These are phyloP conservation scores for Pseudovirgaria hyperparasitica DNA, from an alignment of 2,329 filamentous ascomycete genomes.

Conservation along the genomic window DNA sequence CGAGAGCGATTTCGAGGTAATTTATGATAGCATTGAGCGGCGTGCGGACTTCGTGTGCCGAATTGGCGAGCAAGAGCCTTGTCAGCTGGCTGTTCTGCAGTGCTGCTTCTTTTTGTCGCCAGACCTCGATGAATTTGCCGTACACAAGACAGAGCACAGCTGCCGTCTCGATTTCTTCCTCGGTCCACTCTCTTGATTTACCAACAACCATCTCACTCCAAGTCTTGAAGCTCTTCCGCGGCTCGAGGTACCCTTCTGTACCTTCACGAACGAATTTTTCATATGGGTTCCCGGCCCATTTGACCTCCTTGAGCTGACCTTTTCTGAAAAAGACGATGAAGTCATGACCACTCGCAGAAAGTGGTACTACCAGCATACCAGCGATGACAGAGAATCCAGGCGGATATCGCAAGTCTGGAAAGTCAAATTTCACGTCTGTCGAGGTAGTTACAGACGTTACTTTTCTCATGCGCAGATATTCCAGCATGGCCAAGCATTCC, in stretches of 20 bases:
- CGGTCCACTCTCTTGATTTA: conserved; percentile 76
- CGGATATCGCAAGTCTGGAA: conserved; percentile 66
- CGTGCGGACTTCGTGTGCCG: conserved; percentile 82
- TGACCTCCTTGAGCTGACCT: conserved; percentile 62
- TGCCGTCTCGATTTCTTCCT: conserved; percentile 80
- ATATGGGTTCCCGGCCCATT: conserved; percentile 79
- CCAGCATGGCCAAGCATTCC: conserved; percentile 71
- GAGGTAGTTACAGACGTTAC: conserved; percentile 66
- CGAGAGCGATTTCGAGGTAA: conserved; percentile 80
- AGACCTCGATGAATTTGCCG: conserved; percentile 82
- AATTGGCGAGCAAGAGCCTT: conserved; percentile 67
- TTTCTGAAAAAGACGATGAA: conserved; percentile 89
- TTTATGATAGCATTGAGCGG: conserved; percentile 91
- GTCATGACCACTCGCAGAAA: conserved; percentile 62
- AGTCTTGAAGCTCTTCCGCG: conserved; percentile 63
- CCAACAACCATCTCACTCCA: conserved; percentile 75
- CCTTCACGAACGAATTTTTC: conserved; percentile 64
- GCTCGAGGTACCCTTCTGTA: conserved; percentile 62
- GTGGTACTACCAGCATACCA: conserved; percentile 67
- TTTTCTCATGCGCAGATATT: conserved; percentile 67
- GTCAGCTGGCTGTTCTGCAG: conserved; percentile 74
- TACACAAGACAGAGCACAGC: conserved; percentile 81
- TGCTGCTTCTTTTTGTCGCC: conserved; percentile 79
- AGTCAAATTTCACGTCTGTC: conserved; percentile 62
- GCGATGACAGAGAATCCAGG: conserved; percentile 70